Conservation (phyloP, 331 rosid genomes). For the Phaseolus coccineus region DNA sequence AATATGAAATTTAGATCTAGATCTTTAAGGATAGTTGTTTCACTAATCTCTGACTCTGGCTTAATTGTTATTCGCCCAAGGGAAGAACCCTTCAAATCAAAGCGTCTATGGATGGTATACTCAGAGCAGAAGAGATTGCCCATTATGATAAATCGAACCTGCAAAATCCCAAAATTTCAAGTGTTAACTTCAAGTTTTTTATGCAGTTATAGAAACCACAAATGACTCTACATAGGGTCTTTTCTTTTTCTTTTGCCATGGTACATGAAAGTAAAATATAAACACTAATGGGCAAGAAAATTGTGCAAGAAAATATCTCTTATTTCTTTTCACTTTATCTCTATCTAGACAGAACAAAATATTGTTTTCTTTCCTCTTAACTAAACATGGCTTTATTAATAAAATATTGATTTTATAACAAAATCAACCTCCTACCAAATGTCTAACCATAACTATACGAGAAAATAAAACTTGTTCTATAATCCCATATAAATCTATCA, state of each 20-base stretch:
- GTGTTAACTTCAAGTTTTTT: too few relatives aligned
- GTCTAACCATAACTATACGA: not conserved
- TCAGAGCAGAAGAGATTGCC: constrained; percentile 83
- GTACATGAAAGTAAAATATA: not conserved
- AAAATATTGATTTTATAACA: too few relatives aligned
- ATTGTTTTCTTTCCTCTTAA: not conserved
- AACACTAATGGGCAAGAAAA: not conserved
- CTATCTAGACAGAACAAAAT: not conserved
- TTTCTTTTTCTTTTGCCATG: too few relatives aligned
- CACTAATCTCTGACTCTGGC: constrained; percentile 73
- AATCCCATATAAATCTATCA: not conserved
- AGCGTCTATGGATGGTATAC: constrained; percentile 77
- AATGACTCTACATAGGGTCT: too few relatives aligned
- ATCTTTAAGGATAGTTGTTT: constrained; percentile 85
- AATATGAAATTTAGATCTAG: constrained; percentile 84
- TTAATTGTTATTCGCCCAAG: constrained; percentile 82
- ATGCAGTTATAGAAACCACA: too few relatives aligned
- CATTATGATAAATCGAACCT: constrained; percentile 92
- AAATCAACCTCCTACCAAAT: not conserved
- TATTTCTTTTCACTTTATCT: not conserved
- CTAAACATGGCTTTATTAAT: not conserved
- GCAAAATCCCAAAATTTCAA: not conserved
- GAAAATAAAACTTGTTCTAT: not conserved
- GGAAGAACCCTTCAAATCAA: constrained; percentile 86
- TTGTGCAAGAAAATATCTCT: not conserved